Conservation (phyloP, 257 asterid species). For the Verbena officinalis region DNA sequence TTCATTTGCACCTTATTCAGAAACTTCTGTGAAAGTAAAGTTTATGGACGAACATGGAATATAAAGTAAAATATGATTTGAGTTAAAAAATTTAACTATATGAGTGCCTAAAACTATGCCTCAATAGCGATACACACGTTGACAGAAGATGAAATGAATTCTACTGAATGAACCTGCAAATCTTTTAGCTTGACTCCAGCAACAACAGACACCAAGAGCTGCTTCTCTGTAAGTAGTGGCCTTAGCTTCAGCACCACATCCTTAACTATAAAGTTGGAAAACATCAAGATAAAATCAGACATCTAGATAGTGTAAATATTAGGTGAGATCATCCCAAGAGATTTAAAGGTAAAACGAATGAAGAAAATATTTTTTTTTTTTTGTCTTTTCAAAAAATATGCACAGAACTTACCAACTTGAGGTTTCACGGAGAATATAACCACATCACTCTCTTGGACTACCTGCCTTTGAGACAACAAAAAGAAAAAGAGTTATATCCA, state of each 20-base stretch:
- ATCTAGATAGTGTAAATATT: background rate
- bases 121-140: background rate
- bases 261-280: constrained; percentile 54
- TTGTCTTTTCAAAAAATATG: background rate
- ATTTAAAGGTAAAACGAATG: too few species aligned
- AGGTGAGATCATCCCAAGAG: too few species aligned
- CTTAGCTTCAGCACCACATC: constrained; percentile 62
- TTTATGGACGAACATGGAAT: background rate
- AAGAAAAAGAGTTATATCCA: constrained; percentile 4
- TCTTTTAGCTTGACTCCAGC: constrained; percentile 92
- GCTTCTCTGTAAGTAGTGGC: constrained; percentile 71
- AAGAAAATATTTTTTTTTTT: too few species aligned
- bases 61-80: background rate
- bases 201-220: constrained; percentile 88
- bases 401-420: constrained; percentile 67
- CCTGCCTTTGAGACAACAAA: constrained; percentile 54
- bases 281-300: constrained; percentile 6
- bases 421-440: constrained; percentile 90
- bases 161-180: constrained; percentile 68
- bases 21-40: background rate
- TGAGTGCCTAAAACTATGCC: background rate
- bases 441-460: constrained; percentile 84
- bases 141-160: constrained; percentile 5
- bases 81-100: background rate
- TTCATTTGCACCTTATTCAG: too few species aligned